Evolutionary conservation across 2,329 filamentous ascomycete genomes (phyloP).

Genomic region (Cladobotryum mycophilum): DNA sequence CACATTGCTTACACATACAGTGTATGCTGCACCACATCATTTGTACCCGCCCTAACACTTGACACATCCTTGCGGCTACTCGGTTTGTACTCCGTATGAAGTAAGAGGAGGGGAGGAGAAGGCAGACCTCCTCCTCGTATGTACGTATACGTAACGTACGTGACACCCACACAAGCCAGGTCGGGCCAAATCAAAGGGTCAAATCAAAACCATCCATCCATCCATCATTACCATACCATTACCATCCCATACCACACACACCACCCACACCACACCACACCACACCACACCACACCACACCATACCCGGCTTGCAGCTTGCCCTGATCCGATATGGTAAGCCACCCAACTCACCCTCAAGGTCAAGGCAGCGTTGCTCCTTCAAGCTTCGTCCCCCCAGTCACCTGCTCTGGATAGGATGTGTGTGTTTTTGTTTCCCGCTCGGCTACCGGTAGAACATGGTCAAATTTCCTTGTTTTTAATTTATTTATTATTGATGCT

Average conservation of each 20-base stretch:
- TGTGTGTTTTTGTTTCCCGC: not conserved
- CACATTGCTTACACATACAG: too few species aligned
- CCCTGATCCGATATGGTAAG: conserved; percentile 8
- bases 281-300: not conserved
- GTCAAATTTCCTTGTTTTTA: too few species aligned
- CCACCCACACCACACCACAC: not conserved
- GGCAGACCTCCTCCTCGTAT: not conserved
- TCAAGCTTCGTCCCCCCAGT: not conserved
- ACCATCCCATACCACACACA: too few species aligned
- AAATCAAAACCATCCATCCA: not conserved
- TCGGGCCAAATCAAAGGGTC: too few species aligned
- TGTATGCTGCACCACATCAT: too few species aligned
- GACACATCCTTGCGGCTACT: too few species aligned
- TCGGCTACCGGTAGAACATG: not conserved
- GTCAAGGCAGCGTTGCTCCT: not conserved
- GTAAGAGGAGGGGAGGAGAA: not conserved
- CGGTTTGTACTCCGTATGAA: too few species aligned
- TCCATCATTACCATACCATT: not conserved
- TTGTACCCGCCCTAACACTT: too few species aligned
- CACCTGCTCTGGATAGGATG: too few species aligned
- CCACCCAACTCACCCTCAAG: not conserved
- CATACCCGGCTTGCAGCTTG: conserved; percentile 3
- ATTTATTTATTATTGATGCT: too few species aligned
- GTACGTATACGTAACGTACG: too few species aligned
- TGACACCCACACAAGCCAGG: too few species aligned